Percentiles rank a stretch among this genome's conserved stretches.
Conservation (phyloP, 2,329 filamentous ascomycete species). For the Diaporthe batatas region DNA sequence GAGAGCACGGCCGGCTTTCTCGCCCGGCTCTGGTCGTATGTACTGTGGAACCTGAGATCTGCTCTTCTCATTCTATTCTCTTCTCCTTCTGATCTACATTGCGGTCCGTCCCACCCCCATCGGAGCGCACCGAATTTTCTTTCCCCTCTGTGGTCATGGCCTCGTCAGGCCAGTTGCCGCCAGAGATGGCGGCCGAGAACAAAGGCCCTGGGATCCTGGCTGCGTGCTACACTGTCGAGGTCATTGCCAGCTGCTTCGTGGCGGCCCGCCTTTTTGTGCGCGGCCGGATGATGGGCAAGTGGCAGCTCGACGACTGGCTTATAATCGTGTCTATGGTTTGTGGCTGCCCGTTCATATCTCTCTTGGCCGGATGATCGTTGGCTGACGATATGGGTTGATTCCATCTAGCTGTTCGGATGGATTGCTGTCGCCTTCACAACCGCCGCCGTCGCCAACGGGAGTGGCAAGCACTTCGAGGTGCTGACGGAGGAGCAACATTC, state of each 20-base stretch:
- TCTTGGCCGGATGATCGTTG: not conserved
- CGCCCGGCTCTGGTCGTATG: not conserved
- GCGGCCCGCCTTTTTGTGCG: constrained; percentile 52
- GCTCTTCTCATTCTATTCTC: not conserved
- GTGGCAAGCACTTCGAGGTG: constrained; percentile 54
- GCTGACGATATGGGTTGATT: not conserved
- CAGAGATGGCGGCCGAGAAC: constrained; percentile 44
- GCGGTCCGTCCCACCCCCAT: not conserved
- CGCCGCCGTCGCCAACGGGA: constrained; percentile 53
- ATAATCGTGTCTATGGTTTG: constrained; percentile 52
- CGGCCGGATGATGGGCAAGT: constrained; percentile 48
- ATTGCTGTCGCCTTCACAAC: constrained; percentile 52
- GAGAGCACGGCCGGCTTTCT: constrained; percentile 20
- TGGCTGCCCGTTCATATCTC: not conserved
- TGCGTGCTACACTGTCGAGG: constrained; percentile 50
- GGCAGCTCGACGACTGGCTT: constrained; percentile 55
- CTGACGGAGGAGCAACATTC: constrained; percentile 50
- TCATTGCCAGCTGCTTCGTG: constrained; percentile 50
- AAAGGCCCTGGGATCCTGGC: constrained; percentile 54
- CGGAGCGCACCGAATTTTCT: not conserved
- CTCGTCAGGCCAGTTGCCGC: constrained; percentile 26
- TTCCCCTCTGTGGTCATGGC: constrained; percentile 1
- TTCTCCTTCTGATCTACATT: constrained; percentile 14
- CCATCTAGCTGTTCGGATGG: constrained; percentile 50
- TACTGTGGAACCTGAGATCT: constrained; percentile 22